A percentile compares a stretch with the other conserved stretches of the same genome.
These are phyloP conservation scores for Metarhizium sp. DNA, from an alignment of 2,329 filamentous ascomycete genomes.

Conservation along the genomic window DNA sequence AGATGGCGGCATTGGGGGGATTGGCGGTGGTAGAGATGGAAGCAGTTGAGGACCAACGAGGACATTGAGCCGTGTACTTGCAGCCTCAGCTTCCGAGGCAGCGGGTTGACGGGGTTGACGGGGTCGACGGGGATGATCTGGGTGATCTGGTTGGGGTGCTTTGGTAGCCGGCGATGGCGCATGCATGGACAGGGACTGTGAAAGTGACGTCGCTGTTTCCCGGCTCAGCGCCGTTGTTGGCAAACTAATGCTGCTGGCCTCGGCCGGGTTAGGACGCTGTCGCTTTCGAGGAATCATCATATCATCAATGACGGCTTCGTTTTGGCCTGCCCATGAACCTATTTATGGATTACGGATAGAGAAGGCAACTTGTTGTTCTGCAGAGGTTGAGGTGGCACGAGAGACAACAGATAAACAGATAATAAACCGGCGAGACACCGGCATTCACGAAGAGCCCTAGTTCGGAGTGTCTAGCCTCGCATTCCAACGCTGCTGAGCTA, in stretches of 20 bases:
- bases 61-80: background rate
- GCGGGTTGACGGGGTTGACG: too few species aligned
- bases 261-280: slow-evolving; percentile 19
- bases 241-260: slow-evolving; percentile 10
- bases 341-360: background rate
- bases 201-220: slow-evolving; percentile 8
- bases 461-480: background rate
- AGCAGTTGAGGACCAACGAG: background rate
- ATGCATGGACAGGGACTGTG: background rate
- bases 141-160: background rate
- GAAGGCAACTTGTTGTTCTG: background rate
- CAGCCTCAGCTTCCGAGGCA: background rate
- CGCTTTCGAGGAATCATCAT: slow-evolving; percentile 26
- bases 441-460: background rate
- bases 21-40: background rate
- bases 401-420: background rate
- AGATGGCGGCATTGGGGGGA: slow-evolving; percentile 4
- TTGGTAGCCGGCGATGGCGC: slow-evolving; percentile 1
- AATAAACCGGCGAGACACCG: background rate
- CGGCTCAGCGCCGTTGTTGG: slow-evolving; percentile 11
- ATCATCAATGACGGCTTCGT: background rate
- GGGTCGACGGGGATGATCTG: too few species aligned
- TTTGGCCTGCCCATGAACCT: background rate
- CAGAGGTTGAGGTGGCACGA: background rate
- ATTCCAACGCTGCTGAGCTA: background rate